Evolutionary conservation across 495 filamentous ascomycete genomes (phyloP), one percentile per base, ranked within the genome.

Genomic region (Corynascus novoguineensis): DNA sequence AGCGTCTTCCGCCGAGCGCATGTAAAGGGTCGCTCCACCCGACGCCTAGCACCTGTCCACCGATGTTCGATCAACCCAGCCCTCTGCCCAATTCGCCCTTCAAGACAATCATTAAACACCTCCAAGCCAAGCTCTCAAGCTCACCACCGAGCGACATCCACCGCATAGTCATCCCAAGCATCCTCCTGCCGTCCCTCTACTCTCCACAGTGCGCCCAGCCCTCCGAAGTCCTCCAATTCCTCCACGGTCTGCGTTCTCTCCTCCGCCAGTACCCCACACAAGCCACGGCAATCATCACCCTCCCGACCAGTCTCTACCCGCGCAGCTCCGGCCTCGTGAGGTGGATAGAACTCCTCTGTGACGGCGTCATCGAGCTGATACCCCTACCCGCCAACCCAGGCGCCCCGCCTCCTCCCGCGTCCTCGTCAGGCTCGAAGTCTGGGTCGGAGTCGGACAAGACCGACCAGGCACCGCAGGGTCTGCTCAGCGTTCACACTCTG

Each of bases 281-380:
- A 24, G 76, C 95, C 45, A 89, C 87, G 6, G 83, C 81, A 9
- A 78, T 97, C 59, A 75, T 91, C 38, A 91, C 91, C 0, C 60
- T 97, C 4, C 90, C 92, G 0, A 75, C 92, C 27, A 85, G 86
- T 1, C 82, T 97, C 1, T 88, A 88, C 66, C 89, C 92, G 0
- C 86, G 95, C 22, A 80, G 73, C 49, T 81, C 85, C 0, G 92
- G 88, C 4, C 74, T 97, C 6, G 80, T 89, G 25, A 84, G 92
- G 21, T 97, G 91, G 90, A 85, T 90, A 50, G 93, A 97, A 68
- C 69, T 90, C 9, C 77, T 97, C 14, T 81, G 77, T 63, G 92
- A 97, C 62, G 89, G 91, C 14, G 89, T 96, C 14, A 69, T 97
- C 15, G 91, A 96, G 72, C 78, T 98, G 14, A 83, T 89, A 31